Evolutionary conservation across 1,284 basidiomycete genomes (phyloP), one percentile per base, ranked within the genome.

Genomic region (Leucoagaricus sp.): DNA sequence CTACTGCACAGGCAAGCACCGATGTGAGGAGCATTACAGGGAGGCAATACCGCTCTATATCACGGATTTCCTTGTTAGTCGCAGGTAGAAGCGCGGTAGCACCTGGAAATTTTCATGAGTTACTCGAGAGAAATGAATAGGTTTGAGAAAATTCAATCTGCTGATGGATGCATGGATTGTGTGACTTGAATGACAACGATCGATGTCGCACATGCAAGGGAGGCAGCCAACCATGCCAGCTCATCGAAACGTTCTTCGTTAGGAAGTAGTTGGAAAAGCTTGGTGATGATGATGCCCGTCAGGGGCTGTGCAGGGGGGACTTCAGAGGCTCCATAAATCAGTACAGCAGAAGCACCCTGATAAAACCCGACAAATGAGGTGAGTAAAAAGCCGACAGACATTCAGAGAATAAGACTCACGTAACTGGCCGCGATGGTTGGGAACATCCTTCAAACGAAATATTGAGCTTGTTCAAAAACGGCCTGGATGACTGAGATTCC

Each of bases 1-100:
- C 84, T 48, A 83, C 80, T 0, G 60, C 73, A 13, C 85, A 72
- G 47, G 80, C 76, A 45, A 88, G 69, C 5, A 76, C 64, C 5
- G 80, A 79, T 0, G 79, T 79, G 17, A 84, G 75, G 17, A 87
- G 71, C 15, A 87, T 67, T 36, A 85, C 74, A 19, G 82, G 82
- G n/a, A 88, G 68, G 60, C 81, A 82, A 47, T 81, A 80, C 86
- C 85, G 87, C 13, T 81, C 81, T 49, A 87, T 68, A 9, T 65
- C 61, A 12, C 80, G 68, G 21, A 82, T 70, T 2, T 78, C 70
- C 2, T 72, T 64, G 60, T 78, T 77, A 13, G 81, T 69, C 1
- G 80, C 76, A 17, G 84, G 81, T 2, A 78, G 64, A 5, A 78
- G 64, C 3, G 75, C 76, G 0, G 75, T 76, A 4, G 75, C 75